Evolutionary conservation across 2,329 filamentous ascomycete genomes (phyloP).

Genomic region (Sporothrix brunneoviolacea): DNA sequence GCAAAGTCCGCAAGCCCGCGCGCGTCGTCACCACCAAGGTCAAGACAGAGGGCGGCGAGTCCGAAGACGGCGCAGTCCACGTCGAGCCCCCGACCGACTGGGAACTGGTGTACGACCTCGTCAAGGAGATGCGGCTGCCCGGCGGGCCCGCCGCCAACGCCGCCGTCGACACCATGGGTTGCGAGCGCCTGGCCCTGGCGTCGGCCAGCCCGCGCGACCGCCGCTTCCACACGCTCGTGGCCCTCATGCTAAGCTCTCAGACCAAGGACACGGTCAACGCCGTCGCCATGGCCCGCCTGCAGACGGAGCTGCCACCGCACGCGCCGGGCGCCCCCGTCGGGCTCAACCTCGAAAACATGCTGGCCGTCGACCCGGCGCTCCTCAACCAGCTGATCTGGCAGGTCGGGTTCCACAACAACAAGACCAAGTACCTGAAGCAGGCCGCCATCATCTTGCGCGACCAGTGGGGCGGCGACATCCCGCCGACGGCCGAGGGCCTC

Average conservation of each 20-base stretch:
- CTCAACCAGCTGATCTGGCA: constrained; percentile 71
- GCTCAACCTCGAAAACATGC: constrained; percentile 69
- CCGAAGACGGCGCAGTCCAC: constrained; percentile 5
- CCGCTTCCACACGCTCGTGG: constrained; percentile 78
- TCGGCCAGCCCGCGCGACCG: constrained; percentile 47
- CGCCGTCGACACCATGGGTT: constrained; percentile 96
- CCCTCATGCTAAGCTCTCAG: constrained; percentile 86
- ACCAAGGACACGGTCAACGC: constrained; percentile 91
- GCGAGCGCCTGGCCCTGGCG: constrained; percentile 63
- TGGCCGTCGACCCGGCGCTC: constrained; percentile 59
- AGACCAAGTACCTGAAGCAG: constrained; percentile 72
- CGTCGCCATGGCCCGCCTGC: constrained; percentile 70
- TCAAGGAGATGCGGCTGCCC: constrained; percentile 65
- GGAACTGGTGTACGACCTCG: constrained; percentile 71
- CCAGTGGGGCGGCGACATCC: constrained; percentile 68
- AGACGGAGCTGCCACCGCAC: constrained; percentile 60
- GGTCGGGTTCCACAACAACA: constrained; percentile 93
- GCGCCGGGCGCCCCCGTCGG: constrained; percentile 38
- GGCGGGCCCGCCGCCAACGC: constrained; percentile 59
- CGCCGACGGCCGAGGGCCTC: constrained; percentile 67
- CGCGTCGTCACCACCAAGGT: constrained; percentile 11
- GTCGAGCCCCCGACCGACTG: constrained; percentile 67
- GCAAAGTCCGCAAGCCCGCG: constrained; percentile 22
- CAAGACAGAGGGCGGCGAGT: neutral
- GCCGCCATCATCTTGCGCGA: constrained; percentile 68